Conservation (phyloP, 768 basidiomycete species). For the Tulasnella sp. region DNA sequence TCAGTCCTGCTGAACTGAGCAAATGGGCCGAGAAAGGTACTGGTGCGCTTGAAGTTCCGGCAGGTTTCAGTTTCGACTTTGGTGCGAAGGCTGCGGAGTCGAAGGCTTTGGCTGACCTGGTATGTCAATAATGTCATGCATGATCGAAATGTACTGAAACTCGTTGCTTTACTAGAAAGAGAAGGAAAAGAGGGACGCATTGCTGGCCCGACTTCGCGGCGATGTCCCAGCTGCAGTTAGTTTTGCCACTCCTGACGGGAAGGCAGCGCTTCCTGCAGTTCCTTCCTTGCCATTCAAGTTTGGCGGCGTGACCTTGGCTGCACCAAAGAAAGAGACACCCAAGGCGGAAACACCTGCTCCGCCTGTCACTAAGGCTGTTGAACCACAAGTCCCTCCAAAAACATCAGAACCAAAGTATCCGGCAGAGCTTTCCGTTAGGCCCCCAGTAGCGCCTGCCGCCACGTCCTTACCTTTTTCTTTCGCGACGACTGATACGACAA, state of each 20-base stretch:
- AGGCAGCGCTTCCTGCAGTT: neutral
- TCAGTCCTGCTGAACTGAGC: constrained; percentile 7
- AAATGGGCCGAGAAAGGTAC: neutral
- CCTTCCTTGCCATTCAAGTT: neutral
- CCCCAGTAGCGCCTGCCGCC: too few species aligned
- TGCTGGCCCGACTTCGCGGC: neutral
- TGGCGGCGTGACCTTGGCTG: neutral
- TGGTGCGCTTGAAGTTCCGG: constrained; percentile 5
- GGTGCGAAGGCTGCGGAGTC: neutral
- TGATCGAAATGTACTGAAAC: neutral
- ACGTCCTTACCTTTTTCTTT: too few species aligned
- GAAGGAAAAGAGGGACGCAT: neutral
- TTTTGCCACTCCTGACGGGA: neutral
- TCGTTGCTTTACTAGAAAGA: neutral
- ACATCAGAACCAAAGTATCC: too few species aligned
- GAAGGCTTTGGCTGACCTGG: too few species aligned
- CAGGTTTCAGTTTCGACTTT: constrained; percentile 10
- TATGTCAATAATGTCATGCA: too few species aligned
- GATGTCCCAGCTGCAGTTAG: neutral
- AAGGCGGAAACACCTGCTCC: too few species aligned
- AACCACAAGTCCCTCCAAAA: too few species aligned
- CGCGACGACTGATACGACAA: too few species aligned
- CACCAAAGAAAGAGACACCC: too few species aligned
- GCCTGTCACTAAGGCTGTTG: too few species aligned
- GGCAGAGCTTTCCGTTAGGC: too few species aligned